These are phyloP conservation scores for Seiridium cupressi DNA, from an alignment of 2,329 filamentous ascomycete species.

Conservation along the genomic window DNA sequence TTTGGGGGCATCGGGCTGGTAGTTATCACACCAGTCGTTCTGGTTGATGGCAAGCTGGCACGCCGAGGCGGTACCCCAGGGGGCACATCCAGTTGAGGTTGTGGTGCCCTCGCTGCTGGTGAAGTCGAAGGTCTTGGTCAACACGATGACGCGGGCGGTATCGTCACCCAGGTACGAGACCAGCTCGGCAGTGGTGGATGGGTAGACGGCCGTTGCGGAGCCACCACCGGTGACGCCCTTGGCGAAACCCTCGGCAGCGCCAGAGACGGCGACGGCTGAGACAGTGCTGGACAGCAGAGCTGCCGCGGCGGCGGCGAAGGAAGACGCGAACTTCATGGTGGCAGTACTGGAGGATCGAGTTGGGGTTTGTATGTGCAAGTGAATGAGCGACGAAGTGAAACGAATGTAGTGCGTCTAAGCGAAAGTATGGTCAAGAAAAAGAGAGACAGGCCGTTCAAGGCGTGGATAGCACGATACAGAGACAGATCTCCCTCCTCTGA, in stretches of 20 bases:
- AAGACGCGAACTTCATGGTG: slow-evolving; percentile 11
- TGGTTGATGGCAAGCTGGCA: slow-evolving; percentile 63
- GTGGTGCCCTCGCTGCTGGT: slow-evolving; percentile 51
- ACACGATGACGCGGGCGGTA: slow-evolving; percentile 53
- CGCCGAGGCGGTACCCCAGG: slow-evolving; percentile 49
- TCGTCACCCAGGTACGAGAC: slow-evolving; percentile 56
- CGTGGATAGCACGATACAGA: not conserved
- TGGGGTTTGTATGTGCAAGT: not conserved
- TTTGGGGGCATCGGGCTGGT: slow-evolving; percentile 50
- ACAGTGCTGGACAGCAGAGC: slow-evolving; percentile 3
- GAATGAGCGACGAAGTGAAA: not conserved
- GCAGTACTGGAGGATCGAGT: not conserved
- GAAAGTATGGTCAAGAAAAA: not conserved
- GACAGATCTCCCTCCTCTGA: not conserved
- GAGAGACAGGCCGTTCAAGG: not conserved
- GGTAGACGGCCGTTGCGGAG: slow-evolving; percentile 50
- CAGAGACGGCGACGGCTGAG: slow-evolving; percentile 29
- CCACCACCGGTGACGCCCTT: slow-evolving; percentile 60
- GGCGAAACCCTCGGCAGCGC: slow-evolving; percentile 40
- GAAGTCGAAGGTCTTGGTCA: slow-evolving; percentile 57
- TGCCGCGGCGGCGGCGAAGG: slow-evolving; percentile 7
- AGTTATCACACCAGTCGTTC: slow-evolving; percentile 58
- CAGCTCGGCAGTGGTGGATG: slow-evolving; percentile 52
- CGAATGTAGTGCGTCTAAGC: not conserved
- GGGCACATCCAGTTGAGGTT: slow-evolving; percentile 54